Conservation (phyloP, 2,329 filamentous ascomycete species). For the Penicillium sp. region DNA sequence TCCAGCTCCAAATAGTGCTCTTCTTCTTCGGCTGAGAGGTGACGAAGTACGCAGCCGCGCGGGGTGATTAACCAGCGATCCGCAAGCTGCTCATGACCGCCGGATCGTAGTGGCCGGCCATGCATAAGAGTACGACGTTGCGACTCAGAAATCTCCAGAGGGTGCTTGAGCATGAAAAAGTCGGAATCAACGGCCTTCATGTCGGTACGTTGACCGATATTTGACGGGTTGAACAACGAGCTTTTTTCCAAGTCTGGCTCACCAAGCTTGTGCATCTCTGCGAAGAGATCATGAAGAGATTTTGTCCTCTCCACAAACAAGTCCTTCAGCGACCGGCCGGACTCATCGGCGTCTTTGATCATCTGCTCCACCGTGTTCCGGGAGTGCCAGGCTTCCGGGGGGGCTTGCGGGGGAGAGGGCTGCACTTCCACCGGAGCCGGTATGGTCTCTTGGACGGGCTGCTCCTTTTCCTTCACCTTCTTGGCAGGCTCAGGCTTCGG, state of each 20-base stretch:
- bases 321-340: slow-evolving; percentile 40
- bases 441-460: slow-evolving; percentile 23
- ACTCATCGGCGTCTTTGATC: slow-evolving; percentile 40
- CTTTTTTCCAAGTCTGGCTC: slow-evolving; percentile 40
- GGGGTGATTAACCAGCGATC: slow-evolving; percentile 48
- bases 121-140: slow-evolving; percentile 44
- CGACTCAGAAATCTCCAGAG: slow-evolving; percentile 45
- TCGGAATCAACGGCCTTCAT: slow-evolving; percentile 46
- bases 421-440: slow-evolving; percentile 24
- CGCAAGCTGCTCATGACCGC: slow-evolving; percentile 38
- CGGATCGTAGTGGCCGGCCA: slow-evolving; percentile 45
- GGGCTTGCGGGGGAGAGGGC: not conserved
- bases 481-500: slow-evolving; percentile 25
- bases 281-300: slow-evolving; percentile 40
- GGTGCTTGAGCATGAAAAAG: slow-evolving; percentile 42
- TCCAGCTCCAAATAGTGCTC: slow-evolving; percentile 49
- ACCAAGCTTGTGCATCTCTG: slow-evolving; percentile 41
- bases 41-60: slow-evolving; percentile 46
- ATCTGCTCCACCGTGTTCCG: slow-evolving; percentile 45
- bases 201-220: slow-evolving; percentile 44
- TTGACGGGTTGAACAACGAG: slow-evolving; percentile 43
- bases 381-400: slow-evolving; percentile 33
- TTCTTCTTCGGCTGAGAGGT: slow-evolving; percentile 49
- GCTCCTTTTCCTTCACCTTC: slow-evolving; percentile 29
- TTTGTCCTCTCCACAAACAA: slow-evolving; percentile 43